These are phyloP conservation scores for Lipomyces lipofer DNA, from an alignment of 805 yeast species.

Conservation along the genomic window DNA sequence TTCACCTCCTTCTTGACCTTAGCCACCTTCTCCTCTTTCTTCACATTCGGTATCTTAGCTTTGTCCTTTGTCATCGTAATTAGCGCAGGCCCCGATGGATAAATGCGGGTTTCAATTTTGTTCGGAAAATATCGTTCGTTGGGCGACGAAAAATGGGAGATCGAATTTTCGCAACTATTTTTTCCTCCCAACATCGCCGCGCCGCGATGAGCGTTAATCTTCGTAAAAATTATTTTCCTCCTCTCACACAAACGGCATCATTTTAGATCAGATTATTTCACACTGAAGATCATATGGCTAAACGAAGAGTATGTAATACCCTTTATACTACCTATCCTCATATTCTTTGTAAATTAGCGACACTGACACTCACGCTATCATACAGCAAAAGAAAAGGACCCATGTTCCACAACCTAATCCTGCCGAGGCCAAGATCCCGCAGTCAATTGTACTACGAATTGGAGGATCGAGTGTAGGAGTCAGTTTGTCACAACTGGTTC, in stretches of 20 bases:
- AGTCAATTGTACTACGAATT: constrained; percentile 89
- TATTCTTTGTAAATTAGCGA: neutral
- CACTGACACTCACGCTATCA: constrained; percentile 32
- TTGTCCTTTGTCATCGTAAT: neutral
- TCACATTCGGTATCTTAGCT: neutral
- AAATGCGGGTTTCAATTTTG: neutral
- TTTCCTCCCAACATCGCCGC: too few relatives aligned
- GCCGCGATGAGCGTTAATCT: too few relatives aligned
- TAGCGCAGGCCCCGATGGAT: too few relatives aligned
- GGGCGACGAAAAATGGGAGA: constrained; percentile 1
- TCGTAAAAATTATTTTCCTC: too few relatives aligned
- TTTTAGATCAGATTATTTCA: too few relatives aligned
- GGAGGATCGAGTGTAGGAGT: constrained; percentile 77
- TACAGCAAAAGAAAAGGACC: constrained; percentile 78
- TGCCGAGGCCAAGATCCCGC: constrained; percentile 76
- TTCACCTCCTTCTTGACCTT: constrained; percentile 45
- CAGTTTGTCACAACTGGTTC: constrained; percentile 78
- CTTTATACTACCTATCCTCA: neutral
- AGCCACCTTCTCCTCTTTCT: constrained; percentile 4
- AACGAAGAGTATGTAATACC: constrained; percentile 49
- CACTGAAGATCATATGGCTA: too few relatives aligned
- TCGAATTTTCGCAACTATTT: neutral
- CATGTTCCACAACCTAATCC: constrained; percentile 61
- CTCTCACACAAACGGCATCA: too few relatives aligned
- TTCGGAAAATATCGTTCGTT: too few relatives aligned